A percentile compares a stretch with the other conserved stretches of the same genome.
phyloP scores from a whole-genome alignment of 768 basidiomycete genomes.

The Hygrocybe punicea region DNA sequence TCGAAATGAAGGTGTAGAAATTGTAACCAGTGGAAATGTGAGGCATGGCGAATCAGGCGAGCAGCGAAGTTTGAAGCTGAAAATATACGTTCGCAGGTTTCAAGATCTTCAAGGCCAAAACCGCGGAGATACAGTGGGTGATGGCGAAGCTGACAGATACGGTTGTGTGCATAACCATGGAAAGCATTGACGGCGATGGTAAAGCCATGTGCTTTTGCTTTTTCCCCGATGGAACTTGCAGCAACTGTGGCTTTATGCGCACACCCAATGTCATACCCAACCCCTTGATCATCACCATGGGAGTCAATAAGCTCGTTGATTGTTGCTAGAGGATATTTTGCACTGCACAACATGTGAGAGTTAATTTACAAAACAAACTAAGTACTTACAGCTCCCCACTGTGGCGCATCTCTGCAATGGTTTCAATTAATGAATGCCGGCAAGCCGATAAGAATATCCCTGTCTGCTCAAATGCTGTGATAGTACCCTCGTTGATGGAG shows the following conservation, averaged over 20 bases:
- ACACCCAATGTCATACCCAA: constrained; percentile 34
- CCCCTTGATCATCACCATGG: constrained; percentile 17
- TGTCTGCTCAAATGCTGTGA: constrained; percentile 5
- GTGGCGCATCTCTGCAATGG: constrained; percentile 7
- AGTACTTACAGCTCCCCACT: constrained; percentile 13
- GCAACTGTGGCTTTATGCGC: constrained; percentile 21
- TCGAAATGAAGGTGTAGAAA: constrained; percentile 14
- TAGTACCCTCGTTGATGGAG: not conserved
- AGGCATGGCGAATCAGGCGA: constrained; percentile 11
- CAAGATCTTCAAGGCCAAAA: constrained; percentile 26
- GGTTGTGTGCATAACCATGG: constrained; percentile 31
- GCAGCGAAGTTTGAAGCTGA: constrained; percentile 21
- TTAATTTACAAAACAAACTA: not conserved
- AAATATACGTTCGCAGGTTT: constrained; percentile 18
- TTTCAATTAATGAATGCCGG: not conserved
- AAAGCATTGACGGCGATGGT: constrained; percentile 20
- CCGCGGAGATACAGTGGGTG: constrained; percentile 22
- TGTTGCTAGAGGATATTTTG: constrained; percentile 28
- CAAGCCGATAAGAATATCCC: constrained; percentile 8
- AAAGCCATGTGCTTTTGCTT: constrained; percentile 3
- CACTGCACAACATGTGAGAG: constrained; percentile 12
- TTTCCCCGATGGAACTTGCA: constrained; percentile 17
- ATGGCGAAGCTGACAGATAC: constrained; percentile 23
- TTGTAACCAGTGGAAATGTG: constrained; percentile 21
- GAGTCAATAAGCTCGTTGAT: constrained; percentile 18